phyloP scores from a whole-genome alignment of 2,329 filamentous ascomycete genomes.

The Arthroderma uncinatum region DNA sequence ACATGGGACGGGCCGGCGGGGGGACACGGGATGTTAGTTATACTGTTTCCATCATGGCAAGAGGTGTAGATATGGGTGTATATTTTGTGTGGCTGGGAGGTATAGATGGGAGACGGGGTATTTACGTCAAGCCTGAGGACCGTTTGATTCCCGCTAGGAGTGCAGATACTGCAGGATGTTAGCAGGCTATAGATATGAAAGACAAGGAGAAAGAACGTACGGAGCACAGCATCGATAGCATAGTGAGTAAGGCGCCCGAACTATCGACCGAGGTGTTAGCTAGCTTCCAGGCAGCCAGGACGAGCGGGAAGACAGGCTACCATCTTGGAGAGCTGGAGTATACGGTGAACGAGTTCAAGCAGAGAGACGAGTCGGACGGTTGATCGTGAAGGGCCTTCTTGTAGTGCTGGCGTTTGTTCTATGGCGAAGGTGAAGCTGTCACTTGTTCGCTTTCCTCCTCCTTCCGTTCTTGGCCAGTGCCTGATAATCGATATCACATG shows the following conservation, averaged over 20 bases:
- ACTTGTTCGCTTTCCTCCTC: not conserved
- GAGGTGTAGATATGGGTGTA: conserved; percentile 5
- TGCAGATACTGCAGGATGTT: conserved; percentile 59
- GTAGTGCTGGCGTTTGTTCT: not conserved
- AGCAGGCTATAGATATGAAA: not conserved
- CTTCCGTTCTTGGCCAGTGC: not conserved
- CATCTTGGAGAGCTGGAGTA: conserved; percentile 24
- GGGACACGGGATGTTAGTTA: conserved; percentile 10
- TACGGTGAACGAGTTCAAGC: not conserved
- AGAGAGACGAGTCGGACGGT: not conserved
- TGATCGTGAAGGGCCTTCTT: not conserved
- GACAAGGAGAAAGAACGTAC: conserved; percentile 42
- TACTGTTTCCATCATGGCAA: not conserved
- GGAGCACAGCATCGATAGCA: conserved; percentile 86
- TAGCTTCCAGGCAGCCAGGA: conserved; percentile 29
- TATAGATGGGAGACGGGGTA: conserved; percentile 25
- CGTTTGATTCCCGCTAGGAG: conserved; percentile 96
- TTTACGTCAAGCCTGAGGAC: conserved; percentile 95
- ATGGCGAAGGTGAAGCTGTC: no score
- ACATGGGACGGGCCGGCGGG: conserved; percentile 9
- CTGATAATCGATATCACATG: not conserved
- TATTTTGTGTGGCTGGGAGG: not conserved
- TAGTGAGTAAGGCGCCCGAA: conserved; percentile 88
- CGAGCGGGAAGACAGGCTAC: conserved; percentile 35
- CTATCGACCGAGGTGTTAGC: conserved; percentile 56